Conservation (phyloP, 805 yeast species). For the Lachancea sp. region DNA sequence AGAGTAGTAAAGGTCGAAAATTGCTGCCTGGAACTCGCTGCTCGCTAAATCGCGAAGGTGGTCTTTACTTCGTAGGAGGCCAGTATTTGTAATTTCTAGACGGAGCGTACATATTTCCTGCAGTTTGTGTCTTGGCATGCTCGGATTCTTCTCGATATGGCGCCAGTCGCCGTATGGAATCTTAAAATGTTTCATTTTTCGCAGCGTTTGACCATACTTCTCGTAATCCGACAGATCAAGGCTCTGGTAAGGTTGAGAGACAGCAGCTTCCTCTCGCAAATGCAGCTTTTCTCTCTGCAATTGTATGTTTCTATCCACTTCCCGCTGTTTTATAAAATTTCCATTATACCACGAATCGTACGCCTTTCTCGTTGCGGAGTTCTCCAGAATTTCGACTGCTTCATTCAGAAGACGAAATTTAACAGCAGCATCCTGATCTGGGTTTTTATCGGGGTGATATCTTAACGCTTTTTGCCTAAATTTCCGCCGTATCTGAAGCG, state of each 20-base stretch:
- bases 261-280: not conserved
- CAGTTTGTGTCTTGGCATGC: constrained; percentile 3
- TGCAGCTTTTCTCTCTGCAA: constrained; percentile 5
- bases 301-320: not conserved
- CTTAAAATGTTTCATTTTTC: constrained; percentile 26
- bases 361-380: constrained; percentile 12
- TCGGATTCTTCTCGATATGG: constrained; percentile 4
- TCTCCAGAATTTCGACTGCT: constrained; percentile 25
- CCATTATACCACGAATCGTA: constrained; percentile 22
- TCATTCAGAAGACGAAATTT: constrained; percentile 23
- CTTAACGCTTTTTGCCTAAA: constrained; percentile 21
- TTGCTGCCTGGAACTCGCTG: constrained; percentile 1
- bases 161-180: constrained; percentile 26
- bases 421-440: constrained; percentile 13
- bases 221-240: constrained; percentile 13
- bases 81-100: constrained; percentile 12
- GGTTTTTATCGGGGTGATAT: constrained; percentile 27
- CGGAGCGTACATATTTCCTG: constrained; percentile 18
- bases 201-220: constrained; percentile 22
- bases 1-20: constrained; percentile 19
- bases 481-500: constrained; percentile 14
- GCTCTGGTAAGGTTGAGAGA: not conserved
- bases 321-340: not conserved
- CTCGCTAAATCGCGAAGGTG: constrained; percentile 2
- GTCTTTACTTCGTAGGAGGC: constrained; percentile 4